A percentile compares a stretch with the other conserved stretches of the same genome.
These are phyloP conservation scores for Mycena rebaudengoi DNA, from an alignment of 768 basidiomycete genomes.

Conservation along the genomic window DNA sequence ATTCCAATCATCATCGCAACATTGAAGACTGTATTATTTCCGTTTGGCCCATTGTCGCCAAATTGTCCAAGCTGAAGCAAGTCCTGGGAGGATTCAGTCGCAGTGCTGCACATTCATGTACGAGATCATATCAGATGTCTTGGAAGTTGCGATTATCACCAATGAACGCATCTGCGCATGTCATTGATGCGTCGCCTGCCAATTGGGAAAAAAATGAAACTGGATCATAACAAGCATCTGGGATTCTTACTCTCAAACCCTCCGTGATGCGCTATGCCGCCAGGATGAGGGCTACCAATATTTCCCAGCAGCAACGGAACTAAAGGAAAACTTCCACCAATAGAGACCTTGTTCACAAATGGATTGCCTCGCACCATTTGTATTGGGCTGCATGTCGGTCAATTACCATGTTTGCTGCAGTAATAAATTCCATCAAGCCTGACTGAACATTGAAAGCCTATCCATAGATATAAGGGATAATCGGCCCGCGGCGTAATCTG, in stretches of 20 bases:
- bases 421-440: not conserved
- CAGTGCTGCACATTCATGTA: not conserved
- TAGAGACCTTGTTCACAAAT: slow-evolving; percentile 17
- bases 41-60: slow-evolving; percentile 19
- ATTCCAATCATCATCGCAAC: slow-evolving; percentile 9
- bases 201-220: not conserved
- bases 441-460: slow-evolving; percentile 12
- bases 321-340: slow-evolving; percentile 7
- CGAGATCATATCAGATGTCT: slow-evolving; percentile 9
- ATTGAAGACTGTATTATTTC: slow-evolving; percentile 20
- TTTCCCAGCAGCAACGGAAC: slow-evolving; percentile 9
- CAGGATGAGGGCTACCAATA: slow-evolving; percentile 8
- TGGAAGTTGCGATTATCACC: slow-evolving; percentile 23
- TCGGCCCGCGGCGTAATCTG: not conserved
- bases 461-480: not conserved
- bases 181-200: slow-evolving; percentile 22
- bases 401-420: slow-evolving; percentile 15
- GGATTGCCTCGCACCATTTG: slow-evolving; percentile 21
- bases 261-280: slow-evolving; percentile 19
- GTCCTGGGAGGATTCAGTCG: not conserved
- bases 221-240: not conserved
- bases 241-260: slow-evolving; percentile 15
- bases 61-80: slow-evolving; percentile 16
- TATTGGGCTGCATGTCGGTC: not conserved
- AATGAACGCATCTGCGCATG: slow-evolving; percentile 17